phyloP scores from a whole-genome alignment of 2,329 filamentous ascomycete genomes.

The Periconia digitata region DNA sequence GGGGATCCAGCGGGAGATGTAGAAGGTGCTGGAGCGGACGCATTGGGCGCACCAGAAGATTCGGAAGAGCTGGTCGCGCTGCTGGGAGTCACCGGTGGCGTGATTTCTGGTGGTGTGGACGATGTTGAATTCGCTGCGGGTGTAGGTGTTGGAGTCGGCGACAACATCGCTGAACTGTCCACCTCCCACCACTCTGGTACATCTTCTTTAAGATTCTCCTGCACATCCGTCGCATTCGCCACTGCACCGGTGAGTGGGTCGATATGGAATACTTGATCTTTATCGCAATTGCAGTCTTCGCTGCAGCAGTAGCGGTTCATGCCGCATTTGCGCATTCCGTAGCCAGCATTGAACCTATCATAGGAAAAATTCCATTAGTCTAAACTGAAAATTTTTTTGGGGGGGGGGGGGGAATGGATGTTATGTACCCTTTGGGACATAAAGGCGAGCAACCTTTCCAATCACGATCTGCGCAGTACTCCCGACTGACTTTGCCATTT shows the following conservation, averaged over 20 bases:
- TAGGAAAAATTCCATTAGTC: too few relatives aligned
- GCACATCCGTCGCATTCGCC: neutral
- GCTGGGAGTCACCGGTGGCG: neutral
- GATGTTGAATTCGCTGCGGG: neutral
- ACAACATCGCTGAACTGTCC: neutral
- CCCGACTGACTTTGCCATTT: neutral
- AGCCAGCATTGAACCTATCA: neutral
- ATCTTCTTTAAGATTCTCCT: neutral
- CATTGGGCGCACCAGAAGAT: neutral
- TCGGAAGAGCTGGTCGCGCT: neutral
- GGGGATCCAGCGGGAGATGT: neutral
- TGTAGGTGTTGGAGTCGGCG: neutral
- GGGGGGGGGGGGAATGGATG: neutral
- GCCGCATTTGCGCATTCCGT: neutral
- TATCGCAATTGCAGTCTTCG: neutral
- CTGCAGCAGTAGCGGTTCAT: neutral
- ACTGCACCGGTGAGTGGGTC: neutral
- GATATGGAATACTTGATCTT: neutral
- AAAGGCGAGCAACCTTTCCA: slow-evolving; percentile 7
- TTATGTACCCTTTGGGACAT: neutral
- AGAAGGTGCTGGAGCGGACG: too few relatives aligned
- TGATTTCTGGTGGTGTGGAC: neutral
- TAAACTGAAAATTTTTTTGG: neutral
- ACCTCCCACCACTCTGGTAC: neutral
- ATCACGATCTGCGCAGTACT: slow-evolving; percentile 3